phyloP scores from a whole-genome alignment of 2,329 filamentous ascomycete genomes.

The Alternaria ethzedia region DNA sequence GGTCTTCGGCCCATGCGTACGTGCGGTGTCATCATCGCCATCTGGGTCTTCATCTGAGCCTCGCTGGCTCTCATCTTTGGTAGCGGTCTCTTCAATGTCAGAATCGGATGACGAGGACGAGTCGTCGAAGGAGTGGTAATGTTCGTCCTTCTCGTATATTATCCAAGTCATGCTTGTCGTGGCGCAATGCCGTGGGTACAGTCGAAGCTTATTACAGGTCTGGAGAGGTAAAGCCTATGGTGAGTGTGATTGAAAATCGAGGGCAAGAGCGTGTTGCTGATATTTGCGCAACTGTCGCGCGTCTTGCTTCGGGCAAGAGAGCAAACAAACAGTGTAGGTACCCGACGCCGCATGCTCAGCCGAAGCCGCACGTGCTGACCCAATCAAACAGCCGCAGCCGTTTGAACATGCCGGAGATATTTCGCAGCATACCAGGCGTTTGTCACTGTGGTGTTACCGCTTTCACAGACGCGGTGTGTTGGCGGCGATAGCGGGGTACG shows the following conservation, averaged over 20 bases:
- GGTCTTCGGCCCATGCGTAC: constrained; percentile 30
- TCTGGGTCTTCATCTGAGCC: constrained; percentile 30
- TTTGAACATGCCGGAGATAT: neutral
- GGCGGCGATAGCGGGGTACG: constrained; percentile 22
- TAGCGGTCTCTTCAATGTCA: constrained; percentile 1
- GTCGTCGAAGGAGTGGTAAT: constrained; percentile 20
- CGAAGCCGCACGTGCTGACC: neutral
- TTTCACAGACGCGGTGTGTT: constrained; percentile 7
- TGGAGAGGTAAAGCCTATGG: neutral
- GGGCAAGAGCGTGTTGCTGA: constrained; percentile 9
- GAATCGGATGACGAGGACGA: constrained; percentile 5
- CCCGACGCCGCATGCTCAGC: constrained; percentile 2
- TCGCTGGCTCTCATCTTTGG: neutral
- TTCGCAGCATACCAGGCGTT: neutral
- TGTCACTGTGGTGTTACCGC: neutral
- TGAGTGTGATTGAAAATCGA: neutral
- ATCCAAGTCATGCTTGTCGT: constrained; percentile 25
- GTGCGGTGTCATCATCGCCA: constrained; percentile 30
- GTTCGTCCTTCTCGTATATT: constrained; percentile 25
- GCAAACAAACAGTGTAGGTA: constrained; percentile 25
- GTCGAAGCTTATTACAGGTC: neutral
- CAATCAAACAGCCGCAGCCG: neutral
- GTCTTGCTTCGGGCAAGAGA: neutral
- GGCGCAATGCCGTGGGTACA: neutral
- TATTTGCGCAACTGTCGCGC: constrained; percentile 16